These are phyloP conservation scores for Phylloporus arenicola DNA, from an alignment of 768 basidiomycete genomes.

Conservation along the genomic window DNA sequence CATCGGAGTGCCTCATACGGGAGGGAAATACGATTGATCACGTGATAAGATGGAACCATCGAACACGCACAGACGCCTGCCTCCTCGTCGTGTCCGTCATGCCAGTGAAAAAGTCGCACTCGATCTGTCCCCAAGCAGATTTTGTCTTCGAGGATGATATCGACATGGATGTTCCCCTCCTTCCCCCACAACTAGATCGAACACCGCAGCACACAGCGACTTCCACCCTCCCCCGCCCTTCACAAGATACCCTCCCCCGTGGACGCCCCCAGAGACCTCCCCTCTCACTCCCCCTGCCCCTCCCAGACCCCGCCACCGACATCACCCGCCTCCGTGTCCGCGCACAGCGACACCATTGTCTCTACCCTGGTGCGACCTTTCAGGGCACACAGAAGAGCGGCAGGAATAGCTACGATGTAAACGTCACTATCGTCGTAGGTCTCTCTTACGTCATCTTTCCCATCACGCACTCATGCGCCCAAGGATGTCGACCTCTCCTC, in stretches of 20 bases:
- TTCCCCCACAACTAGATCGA: background rate
- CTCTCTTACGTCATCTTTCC: constrained; percentile 1
- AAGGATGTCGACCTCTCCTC: constrained; percentile 88
- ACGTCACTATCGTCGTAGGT: constrained; percentile 86
- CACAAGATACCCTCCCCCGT: constrained; percentile 9
- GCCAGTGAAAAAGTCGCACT: constrained; percentile 18
- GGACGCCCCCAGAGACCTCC: constrained; percentile 8
- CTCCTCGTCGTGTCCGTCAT: constrained; percentile 15
- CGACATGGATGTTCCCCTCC: constrained; percentile 24
- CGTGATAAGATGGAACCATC: background rate
- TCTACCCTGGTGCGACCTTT: constrained; percentile 86
- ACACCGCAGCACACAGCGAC: constrained; percentile 10
- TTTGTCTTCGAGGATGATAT: constrained; percentile 33
- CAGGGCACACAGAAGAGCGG: constrained; percentile 92
- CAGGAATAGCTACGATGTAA: constrained; percentile 90
- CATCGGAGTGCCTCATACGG: background rate
- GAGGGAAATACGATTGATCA: too few relatives aligned
- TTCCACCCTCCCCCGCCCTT: constrained; percentile 14
- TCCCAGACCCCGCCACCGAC: constrained; percentile 57
- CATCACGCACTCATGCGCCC: constrained; percentile 3
- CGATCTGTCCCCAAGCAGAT: constrained; percentile 18
- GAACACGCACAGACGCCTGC: constrained; percentile 11
- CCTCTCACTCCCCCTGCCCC: constrained; percentile 7
- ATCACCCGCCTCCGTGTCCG: constrained; percentile 74
- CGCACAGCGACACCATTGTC: constrained; percentile 66